phyloP scores from a whole-genome alignment of 345 rosid species.

The Odontarrhena argentea region DNA sequence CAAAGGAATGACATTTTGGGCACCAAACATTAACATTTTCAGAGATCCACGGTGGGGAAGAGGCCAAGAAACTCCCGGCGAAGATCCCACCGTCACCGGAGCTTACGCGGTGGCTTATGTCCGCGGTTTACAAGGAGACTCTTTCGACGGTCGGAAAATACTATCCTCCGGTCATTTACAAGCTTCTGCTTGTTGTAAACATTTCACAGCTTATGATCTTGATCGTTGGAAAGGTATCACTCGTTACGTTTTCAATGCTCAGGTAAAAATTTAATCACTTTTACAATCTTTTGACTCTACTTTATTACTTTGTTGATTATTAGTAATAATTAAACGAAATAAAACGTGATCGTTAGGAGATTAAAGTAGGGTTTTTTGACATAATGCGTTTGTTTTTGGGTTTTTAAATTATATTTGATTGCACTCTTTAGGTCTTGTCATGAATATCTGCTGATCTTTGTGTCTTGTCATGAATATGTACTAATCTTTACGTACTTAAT shows the following conservation, averaged over 20 bases:
- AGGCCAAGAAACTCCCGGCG: slow-evolving; percentile 93
- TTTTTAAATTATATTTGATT: not conserved
- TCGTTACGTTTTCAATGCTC: slow-evolving; percentile 77
- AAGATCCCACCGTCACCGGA: slow-evolving; percentile 69
- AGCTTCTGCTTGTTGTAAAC: slow-evolving; percentile 88
- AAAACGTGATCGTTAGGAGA: not conserved
- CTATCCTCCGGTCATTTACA: slow-evolving; percentile 47
- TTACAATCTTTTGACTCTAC: slow-evolving; percentile 9
- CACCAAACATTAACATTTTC: slow-evolving; percentile 83
- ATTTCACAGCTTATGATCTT: slow-evolving; percentile 90
- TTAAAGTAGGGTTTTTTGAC: slow-evolving; percentile 9
- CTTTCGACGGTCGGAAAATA: slow-evolving; percentile 45
- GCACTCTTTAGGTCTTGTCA: slow-evolving; percentile 25
- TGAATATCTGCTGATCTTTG: slow-evolving; percentile 20
- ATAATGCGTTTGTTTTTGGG: slow-evolving; percentile 9
- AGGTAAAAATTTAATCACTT: slow-evolving; percentile 44
- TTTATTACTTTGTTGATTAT: not conserved
- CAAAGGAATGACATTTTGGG: slow-evolving; percentile 74
- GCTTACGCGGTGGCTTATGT: slow-evolving; percentile 71
- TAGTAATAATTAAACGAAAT: not conserved
- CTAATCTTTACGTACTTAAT: not conserved
- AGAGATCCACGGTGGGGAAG: slow-evolving; percentile 94
- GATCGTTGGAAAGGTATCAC: slow-evolving; percentile 76
- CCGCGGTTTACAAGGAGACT: slow-evolving; percentile 75
- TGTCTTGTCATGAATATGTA: slow-evolving; percentile 31